Conservation (phyloP, 192 early-diverging fungal genomes). For the Mortierella claussenii region DNA sequence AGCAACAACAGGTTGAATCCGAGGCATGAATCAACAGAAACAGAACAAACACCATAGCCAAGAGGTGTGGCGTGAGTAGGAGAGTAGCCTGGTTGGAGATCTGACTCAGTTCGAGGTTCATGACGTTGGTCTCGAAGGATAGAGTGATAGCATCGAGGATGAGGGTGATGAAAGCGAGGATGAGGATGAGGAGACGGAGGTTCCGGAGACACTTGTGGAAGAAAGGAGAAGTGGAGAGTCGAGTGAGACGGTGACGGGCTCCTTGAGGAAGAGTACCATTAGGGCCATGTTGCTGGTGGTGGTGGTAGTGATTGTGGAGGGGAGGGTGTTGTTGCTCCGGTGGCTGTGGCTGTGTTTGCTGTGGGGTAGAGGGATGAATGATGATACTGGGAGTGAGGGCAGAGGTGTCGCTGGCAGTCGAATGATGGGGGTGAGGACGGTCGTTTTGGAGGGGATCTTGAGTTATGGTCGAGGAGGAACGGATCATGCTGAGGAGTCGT, state of each 20-base stretch:
- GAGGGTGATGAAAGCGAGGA: constrained; percentile 16
- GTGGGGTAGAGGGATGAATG: no score
- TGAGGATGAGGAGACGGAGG: constrained; percentile 21
- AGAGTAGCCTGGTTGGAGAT: constrained; percentile 16
- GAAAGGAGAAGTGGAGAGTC: neutral
- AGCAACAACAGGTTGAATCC: constrained; percentile 1
- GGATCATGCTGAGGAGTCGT: no score
- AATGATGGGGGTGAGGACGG: no score
- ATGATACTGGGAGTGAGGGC: no score
- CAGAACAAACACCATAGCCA: constrained; percentile 19
- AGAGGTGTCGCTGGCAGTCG: no score
- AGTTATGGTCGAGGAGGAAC: no score
- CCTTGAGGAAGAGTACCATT: neutral
- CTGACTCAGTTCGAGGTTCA: constrained; percentile 13
- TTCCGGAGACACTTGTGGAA: constrained; percentile 7
- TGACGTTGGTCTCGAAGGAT: constrained; percentile 43
- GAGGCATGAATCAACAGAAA: constrained; percentile 18
- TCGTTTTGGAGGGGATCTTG: no score
- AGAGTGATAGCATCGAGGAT: constrained; percentile 48
- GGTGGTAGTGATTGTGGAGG: neutral
- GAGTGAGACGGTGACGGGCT: neutral
- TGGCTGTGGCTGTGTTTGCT: no score
- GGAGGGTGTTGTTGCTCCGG: constrained; percentile 5
- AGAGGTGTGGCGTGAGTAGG: constrained; percentile 19
- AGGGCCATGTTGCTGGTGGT: neutral